phyloP scores from a whole-genome alignment of 2,329 filamentous ascomycete species.

The Colletotrichum nymphaeae region DNA sequence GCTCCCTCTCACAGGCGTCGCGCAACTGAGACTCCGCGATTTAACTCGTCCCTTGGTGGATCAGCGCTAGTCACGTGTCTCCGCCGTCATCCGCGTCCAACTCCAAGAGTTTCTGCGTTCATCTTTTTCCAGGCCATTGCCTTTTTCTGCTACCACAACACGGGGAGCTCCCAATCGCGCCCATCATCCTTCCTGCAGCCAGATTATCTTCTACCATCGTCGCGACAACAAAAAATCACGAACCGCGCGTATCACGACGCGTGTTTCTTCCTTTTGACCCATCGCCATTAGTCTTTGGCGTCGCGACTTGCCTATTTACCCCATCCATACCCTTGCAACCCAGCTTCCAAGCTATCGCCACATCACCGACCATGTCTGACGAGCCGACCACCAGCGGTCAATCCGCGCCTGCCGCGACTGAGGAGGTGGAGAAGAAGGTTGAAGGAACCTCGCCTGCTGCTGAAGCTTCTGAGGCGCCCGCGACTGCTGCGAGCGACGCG shows the following conservation, averaged over 20 bases:
- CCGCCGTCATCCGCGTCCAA: constrained; percentile 35
- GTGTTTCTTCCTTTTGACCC: constrained; percentile 36
- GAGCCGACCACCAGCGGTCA: constrained; percentile 42
- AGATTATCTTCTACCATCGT: constrained; percentile 33
- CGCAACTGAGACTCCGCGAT: constrained; percentile 35
- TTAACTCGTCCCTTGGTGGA: constrained; percentile 33
- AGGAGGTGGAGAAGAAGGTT: constrained; percentile 44
- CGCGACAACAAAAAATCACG: constrained; percentile 25
- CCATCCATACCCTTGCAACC: constrained; percentile 23
- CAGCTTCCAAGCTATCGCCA: constrained; percentile 27
- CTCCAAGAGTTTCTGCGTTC: constrained; percentile 37
- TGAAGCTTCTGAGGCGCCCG: constrained; percentile 42
- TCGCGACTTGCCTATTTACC: constrained; percentile 31
- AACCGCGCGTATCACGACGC: constrained; percentile 44
- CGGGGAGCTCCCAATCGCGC: constrained; percentile 48
- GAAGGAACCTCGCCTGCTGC: constrained; percentile 47
- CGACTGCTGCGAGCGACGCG: constrained; percentile 39
- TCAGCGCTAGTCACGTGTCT: constrained; percentile 33
- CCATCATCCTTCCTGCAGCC: constrained; percentile 43
- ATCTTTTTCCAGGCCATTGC: constrained; percentile 34
- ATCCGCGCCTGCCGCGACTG: constrained; percentile 32
- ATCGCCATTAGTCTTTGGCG: constrained; percentile 31
- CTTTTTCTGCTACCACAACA: constrained; percentile 42
- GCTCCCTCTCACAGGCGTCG: constrained; percentile 17
- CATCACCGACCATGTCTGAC: constrained; percentile 50